A percentile compares a stretch with the other conserved stretches of the same genome.
These are phyloP conservation scores for Lycium ferocissimum DNA, from an alignment of 257 asterid genomes.

Conservation along the genomic window DNA sequence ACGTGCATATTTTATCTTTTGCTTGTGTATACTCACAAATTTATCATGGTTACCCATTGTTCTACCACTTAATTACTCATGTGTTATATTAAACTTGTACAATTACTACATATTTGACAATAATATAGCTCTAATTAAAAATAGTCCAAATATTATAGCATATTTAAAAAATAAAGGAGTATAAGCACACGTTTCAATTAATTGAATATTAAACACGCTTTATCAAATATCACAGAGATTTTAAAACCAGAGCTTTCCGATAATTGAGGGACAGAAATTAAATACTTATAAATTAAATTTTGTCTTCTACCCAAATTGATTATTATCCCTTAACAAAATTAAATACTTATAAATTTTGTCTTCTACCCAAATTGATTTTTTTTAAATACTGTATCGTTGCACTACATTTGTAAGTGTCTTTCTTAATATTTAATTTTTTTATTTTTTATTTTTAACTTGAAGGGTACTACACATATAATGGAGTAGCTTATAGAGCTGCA, in stretches of 20 bases:
- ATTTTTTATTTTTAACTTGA: not conserved
- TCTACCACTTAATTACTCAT: not conserved
- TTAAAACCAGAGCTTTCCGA: not conserved
- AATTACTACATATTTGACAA: too few species aligned
- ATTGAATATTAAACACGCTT: not conserved
- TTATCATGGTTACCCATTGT: not conserved
- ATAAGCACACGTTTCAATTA: not conserved
- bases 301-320: not conserved
- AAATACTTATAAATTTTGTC: too few species aligned
- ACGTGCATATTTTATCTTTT: too few species aligned
- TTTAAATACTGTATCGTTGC: not conserved
- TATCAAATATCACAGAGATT: not conserved
- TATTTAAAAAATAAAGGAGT: not conserved
- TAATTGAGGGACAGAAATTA: not conserved
- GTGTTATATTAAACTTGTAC: not conserved
- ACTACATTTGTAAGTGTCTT: not conserved
- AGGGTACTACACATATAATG: slow-evolving; percentile 38
- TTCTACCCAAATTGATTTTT: not conserved
- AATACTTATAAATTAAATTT: too few species aligned
- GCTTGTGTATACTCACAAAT: not conserved
- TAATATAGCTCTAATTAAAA: not conserved
- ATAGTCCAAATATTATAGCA: not conserved
- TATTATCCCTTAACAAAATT: not conserved
- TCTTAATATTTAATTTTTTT: not conserved
- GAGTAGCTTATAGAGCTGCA: slow-evolving; percentile 32